Conservation (phyloP, 176 grass and related monocot species). For the Triticum turgidum region DNA sequence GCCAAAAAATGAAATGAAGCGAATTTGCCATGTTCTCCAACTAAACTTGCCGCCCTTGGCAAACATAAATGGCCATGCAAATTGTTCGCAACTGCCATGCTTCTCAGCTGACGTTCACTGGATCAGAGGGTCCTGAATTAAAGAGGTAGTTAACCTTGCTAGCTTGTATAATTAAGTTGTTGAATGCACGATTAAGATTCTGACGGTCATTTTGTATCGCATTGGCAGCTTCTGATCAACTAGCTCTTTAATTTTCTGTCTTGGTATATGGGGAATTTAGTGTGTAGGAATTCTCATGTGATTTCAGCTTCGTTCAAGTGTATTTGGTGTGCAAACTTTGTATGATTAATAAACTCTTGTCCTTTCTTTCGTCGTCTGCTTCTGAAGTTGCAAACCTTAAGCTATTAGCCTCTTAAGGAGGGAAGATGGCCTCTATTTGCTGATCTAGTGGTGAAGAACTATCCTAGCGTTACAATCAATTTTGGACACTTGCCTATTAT, state of each 20-base stretch:
- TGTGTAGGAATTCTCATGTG: background rate
- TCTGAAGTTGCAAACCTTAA: slow-evolving; percentile 1
- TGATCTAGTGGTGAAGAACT: background rate
- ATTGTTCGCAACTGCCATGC: no score
- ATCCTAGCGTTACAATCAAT: background rate
- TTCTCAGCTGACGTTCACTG: no score
- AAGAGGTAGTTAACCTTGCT: background rate
- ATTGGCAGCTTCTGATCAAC: background rate
- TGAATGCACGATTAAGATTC: background rate
- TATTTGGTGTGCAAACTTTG: background rate
- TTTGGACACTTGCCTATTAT: background rate
- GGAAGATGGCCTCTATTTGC: background rate
- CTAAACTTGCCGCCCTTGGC: no score
- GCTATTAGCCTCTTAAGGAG: background rate
- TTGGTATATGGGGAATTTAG: background rate
- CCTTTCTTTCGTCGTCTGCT: background rate
- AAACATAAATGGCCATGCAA: no score
- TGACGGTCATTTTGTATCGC: background rate
- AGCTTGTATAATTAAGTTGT: background rate
- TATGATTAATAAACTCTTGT: background rate
- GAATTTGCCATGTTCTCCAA: no score
- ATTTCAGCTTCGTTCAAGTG: background rate
- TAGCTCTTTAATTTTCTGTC: background rate
- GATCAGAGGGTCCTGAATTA: no score
- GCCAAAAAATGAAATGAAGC: no score